Conservation (phyloP, 1,139 yeast species). For the Kodamaea suecica region DNA sequence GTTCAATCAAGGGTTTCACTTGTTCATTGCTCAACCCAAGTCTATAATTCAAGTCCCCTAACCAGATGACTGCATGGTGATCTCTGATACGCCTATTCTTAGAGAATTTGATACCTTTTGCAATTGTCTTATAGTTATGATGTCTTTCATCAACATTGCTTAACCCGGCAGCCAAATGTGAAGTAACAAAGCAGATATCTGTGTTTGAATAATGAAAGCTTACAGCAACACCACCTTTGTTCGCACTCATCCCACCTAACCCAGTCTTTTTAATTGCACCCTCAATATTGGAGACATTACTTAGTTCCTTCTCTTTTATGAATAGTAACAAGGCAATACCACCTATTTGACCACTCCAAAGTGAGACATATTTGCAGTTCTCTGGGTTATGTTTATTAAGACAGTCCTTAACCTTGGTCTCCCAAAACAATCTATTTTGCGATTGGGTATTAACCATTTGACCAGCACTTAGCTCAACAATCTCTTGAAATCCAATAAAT, state of each 20-base stretch:
- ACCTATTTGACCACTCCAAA: constrained; percentile 89
- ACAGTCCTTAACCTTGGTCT: constrained; percentile 55
- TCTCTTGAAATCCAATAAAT: constrained; percentile 85
- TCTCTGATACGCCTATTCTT: constrained; percentile 54
- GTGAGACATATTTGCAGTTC: constrained; percentile 54
- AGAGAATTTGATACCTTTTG: constrained; percentile 53
- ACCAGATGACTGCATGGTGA: constrained; percentile 86
- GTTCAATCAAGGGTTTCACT: constrained; percentile 55
- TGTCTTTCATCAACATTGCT: constrained; percentile 76
- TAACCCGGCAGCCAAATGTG: constrained; percentile 91
- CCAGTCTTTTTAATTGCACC: constrained; percentile 90
- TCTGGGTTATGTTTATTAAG: constrained; percentile 43
- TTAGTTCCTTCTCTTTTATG: constrained; percentile 29
- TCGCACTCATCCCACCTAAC: constrained; percentile 68
- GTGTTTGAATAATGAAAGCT: constrained; percentile 69
- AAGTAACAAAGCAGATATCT: constrained; percentile 35
- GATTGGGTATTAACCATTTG: constrained; percentile 84
- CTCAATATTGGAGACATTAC: constrained; percentile 60
- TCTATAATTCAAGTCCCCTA: constrained; percentile 92
- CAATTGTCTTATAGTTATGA: constrained; percentile 62
- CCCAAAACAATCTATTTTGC: constrained; percentile 75
- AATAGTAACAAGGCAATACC: constrained; percentile 70
- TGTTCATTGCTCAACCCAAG: constrained; percentile 61
- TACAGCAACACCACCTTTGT: constrained; percentile 91
- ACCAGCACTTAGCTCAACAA: constrained; percentile 86